phyloP scores from a whole-genome alignment of 805 yeast species.

The Yarrowia osloensis region DNA sequence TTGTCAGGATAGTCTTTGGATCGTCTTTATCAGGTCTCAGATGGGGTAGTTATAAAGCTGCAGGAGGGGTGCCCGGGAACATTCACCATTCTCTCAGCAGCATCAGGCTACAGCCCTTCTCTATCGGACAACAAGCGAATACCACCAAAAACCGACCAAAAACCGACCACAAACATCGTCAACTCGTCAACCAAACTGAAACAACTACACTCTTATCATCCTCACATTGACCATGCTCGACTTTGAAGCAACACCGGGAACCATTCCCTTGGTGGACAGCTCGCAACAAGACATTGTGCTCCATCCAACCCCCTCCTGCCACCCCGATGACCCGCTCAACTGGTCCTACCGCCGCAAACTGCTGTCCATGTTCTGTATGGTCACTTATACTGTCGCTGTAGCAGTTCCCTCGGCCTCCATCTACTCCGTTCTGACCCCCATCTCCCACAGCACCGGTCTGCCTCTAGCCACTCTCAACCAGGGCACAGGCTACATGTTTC shows the following conservation, averaged over 20 bases:
- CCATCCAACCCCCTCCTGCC: conserved; percentile 66
- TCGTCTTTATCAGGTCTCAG: neutral
- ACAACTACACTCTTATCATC: no score
- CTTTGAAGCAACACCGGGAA: conserved; percentile 34
- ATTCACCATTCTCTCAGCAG: no score
- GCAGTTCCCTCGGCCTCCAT: conserved; percentile 54
- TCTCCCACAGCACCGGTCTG: conserved; percentile 45
- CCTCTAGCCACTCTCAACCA: conserved; percentile 48
- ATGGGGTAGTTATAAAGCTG: neutral
- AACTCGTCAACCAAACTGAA: no score
- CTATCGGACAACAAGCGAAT: no score
- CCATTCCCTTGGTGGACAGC: conserved; percentile 35
- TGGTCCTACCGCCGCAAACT: conserved; percentile 57
- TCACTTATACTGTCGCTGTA: conserved; percentile 47
- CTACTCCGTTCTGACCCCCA: conserved; percentile 48
- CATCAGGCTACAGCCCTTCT: no score
- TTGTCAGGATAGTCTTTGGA: neutral
- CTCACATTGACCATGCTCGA: no score
- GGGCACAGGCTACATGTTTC: conserved; percentile 54
- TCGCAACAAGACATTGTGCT: conserved; percentile 46
- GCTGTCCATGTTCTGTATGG: conserved; percentile 46
- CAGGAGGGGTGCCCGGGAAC: no score
- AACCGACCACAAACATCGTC: no score
- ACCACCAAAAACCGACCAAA: no score
- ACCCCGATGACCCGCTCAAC: conserved; percentile 70